These are phyloP conservation scores for Aspergillus jensenii DNA, from an alignment of 2,329 filamentous ascomycete genomes.

Conservation along the genomic window DNA sequence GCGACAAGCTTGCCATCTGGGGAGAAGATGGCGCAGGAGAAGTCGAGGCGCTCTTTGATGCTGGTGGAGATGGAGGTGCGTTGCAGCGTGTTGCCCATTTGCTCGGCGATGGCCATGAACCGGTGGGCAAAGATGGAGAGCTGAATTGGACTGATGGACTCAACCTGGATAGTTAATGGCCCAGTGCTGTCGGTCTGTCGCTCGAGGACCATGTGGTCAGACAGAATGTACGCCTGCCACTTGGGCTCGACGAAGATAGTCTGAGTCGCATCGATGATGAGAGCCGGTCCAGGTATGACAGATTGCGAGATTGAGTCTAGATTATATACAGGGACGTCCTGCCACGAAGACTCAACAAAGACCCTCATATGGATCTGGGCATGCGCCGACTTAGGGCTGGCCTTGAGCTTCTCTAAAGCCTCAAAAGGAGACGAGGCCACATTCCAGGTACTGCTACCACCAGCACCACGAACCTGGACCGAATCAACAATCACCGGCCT, in stretches of 20 bases:
- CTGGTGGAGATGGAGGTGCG: constrained; percentile 61
- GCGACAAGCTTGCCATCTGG: constrained; percentile 62
- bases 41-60: constrained; percentile 83
- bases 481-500: constrained; percentile 87
- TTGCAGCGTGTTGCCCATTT: constrained; percentile 59
- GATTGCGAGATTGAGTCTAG: constrained; percentile 25
- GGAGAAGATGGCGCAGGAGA: constrained; percentile 79
- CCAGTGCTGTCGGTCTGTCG: no score
- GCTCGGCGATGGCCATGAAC: constrained; percentile 62
- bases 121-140: constrained; percentile 57
- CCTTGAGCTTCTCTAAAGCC: neutral
- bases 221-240: constrained; percentile 71
- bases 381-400: neutral
- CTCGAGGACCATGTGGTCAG: constrained; percentile 88
- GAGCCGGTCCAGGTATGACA: constrained; percentile 59
- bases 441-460: no score
- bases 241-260: constrained; percentile 86
- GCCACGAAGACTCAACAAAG: constrained; percentile 28
- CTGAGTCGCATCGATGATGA: constrained; percentile 72
- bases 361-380: constrained; percentile 47
- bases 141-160: constrained; percentile 46
- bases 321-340: constrained; percentile 24
- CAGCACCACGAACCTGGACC: constrained; percentile 82
- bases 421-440: neutral
- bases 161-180: constrained; percentile 27